Evolutionary conservation across 345 rosid genomes (phyloP).

Genomic region (Citrus unshiu): DNA sequence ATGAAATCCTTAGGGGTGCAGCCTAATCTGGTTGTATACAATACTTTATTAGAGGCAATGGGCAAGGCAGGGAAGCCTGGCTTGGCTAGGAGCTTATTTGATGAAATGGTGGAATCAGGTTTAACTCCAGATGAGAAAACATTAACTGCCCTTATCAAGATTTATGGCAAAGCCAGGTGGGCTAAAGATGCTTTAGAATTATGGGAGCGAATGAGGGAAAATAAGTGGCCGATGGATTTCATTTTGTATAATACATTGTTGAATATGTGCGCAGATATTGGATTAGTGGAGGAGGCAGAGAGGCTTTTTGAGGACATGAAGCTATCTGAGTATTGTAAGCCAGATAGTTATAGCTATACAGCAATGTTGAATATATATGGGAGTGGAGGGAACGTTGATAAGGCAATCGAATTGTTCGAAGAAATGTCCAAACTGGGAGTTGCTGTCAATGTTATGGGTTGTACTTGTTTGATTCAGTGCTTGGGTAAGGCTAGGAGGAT

Average conservation of each 20-base stretch:
- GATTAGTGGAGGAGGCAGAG: conserved; percentile 84
- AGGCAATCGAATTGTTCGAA: conserved; percentile 65
- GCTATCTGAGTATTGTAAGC: conserved; percentile 43
- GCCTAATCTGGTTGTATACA: conserved; percentile 82
- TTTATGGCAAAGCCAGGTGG: conserved; percentile 94
- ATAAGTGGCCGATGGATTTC: conserved; percentile 82
- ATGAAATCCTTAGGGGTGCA: conserved; percentile 72
- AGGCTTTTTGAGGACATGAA: conserved; percentile 79
- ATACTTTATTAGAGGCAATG: conserved; percentile 80
- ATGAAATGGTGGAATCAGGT: conserved; percentile 74
- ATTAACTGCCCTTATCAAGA: conserved; percentile 70
- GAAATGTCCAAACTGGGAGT: conserved; percentile 57
- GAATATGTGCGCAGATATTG: conserved; percentile 91
- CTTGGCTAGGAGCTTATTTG: conserved; percentile 71
- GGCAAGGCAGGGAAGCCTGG: conserved; percentile 93
- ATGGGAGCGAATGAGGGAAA: conserved; percentile 73
- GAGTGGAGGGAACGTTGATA: conserved; percentile 65
- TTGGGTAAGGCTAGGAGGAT: conserved; percentile 69
- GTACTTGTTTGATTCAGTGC: conserved; percentile 83
- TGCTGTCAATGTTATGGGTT: conserved; percentile 82
- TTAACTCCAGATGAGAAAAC: conserved; percentile 76
- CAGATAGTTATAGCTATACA: conserved; percentile 84
- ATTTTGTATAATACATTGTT: conserved; percentile 79
- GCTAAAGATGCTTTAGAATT: conserved; percentile 70
- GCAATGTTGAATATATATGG: conserved; percentile 87